Evolutionary conservation across 345 rosid genomes (phyloP).

Genomic region (Salix viminalis): DNA sequence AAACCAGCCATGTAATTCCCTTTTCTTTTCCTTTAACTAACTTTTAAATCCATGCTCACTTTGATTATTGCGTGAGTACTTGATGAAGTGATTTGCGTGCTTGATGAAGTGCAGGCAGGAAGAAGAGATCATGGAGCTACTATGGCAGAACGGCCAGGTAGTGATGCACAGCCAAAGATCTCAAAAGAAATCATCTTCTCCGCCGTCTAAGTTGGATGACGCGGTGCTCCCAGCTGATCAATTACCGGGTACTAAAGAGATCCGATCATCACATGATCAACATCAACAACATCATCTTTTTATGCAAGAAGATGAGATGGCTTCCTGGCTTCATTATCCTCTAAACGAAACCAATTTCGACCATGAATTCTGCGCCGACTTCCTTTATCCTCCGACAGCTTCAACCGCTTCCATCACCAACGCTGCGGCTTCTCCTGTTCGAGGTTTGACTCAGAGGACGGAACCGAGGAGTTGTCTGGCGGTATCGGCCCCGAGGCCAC

Average conservation of each 20-base stretch:
- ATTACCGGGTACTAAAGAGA: constrained; percentile 17
- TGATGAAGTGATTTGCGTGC: too few relatives aligned
- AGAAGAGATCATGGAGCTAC: constrained; percentile 77
- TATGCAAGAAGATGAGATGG: constrained; percentile 88
- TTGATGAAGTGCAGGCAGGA: constrained; percentile 35
- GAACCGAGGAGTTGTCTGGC: constrained; percentile 12
- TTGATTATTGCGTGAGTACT: too few relatives aligned
- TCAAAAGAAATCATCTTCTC: constrained; percentile 31
- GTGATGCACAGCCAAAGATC: constrained; percentile 59
- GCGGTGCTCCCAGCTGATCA: constrained; percentile 15
- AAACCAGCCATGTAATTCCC: constrained; percentile 41
- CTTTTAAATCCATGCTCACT: too few relatives aligned
- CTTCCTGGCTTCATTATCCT: constrained; percentile 85
- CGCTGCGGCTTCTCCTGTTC: constrained; percentile 10
- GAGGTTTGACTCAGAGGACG: constrained; percentile 12
- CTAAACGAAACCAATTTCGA: constrained; percentile 46
- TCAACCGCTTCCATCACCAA: constrained; percentile 19
- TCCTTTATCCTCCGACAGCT: constrained; percentile 39
- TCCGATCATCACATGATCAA: constrained; percentile 24
- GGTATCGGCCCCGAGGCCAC: constrained; percentile 36
- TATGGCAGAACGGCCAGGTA: constrained; percentile 91
- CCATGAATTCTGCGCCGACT: constrained; percentile 63
- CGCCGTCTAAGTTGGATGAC: constrained; percentile 27
- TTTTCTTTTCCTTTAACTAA: too few relatives aligned
- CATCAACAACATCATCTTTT: constrained; percentile 45